Base-by-base conservation (phyloP, 345 rosid species). In the Microcos paniculata region DNA sequence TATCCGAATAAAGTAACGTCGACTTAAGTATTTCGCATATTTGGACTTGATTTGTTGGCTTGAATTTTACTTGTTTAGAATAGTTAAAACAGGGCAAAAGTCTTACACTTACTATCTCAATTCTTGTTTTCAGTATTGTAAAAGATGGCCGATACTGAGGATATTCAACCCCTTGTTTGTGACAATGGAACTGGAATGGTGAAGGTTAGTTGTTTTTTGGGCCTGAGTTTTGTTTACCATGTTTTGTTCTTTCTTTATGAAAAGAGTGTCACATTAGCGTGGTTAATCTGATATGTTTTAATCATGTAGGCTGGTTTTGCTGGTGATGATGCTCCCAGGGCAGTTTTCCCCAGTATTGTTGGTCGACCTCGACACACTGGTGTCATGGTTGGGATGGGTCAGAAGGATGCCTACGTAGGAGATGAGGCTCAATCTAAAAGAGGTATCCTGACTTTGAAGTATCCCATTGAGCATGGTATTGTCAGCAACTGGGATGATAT, bases 391-490 rank as follows among this genome's bases (percentile, higher is more conserved):
- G 83, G 87, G 79, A 83, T 65, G 84, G 82, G 73, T 70, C 82
- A 72, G 83, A 93, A 93, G 74, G 97, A 92, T 83, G 97, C 94
- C 4, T 94, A 91, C 62, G 98, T 92, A 64, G 98, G 82, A 62
- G 77, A 74, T 63, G 87, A 84, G 70, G 87, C 87, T 26, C 87
- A 84, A n/a, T 84, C 87, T 4, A 84, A 84, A 64, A 84, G 87
- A 75, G 87, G 87, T 79, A 84, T 84, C 48, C 73, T 84, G 58
- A 82, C 87, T 31, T 78, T 84, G 78, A 84, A 84, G 45, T 84
- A 84, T 76, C 87, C 87, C 15, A 84, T 84, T 56, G 87, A 84
- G 76, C 87, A 84, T 33, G 87, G 87, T 48, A 84, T 84, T 43
- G 87, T 84, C 23, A 84, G 83, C 77, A 84, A 84, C 78, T 84